A percentile compares a stretch with the other conserved stretches of the same genome.
phyloP scores from a whole-genome alignment of 2,329 filamentous ascomycete genomes.

The Clonostachys chloroleuca region DNA sequence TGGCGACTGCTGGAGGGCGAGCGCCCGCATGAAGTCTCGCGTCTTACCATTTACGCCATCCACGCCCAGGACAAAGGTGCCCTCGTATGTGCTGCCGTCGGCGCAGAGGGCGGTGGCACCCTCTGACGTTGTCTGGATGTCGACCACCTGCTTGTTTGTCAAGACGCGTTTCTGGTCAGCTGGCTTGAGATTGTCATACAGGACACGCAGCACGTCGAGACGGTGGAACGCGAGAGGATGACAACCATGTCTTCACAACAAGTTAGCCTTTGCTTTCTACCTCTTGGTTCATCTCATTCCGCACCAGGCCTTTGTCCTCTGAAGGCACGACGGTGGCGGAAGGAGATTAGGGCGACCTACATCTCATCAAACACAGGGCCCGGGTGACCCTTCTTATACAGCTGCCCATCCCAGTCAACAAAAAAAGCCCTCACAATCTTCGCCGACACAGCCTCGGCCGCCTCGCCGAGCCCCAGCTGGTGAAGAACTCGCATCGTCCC shows the following conservation, averaged over 20 bases:
- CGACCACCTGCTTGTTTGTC: constrained; percentile 1
- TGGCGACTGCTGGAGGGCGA: neutral
- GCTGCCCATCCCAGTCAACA: neutral
- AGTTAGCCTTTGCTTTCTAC: neutral
- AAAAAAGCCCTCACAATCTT: neutral
- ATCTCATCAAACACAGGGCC: constrained; percentile 1
- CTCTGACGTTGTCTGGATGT: neutral
- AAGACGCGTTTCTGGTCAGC: neutral
- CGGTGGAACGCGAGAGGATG: neutral
- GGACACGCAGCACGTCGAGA: neutral
- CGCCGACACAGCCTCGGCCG: constrained; percentile 1
- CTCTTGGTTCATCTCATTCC: neutral
- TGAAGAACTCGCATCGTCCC: constrained; percentile 2
- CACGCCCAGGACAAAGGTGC: constrained; percentile 3
- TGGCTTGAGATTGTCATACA: neutral
- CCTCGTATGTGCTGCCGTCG: constrained; percentile 1
- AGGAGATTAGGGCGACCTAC: neutral
- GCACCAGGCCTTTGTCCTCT: neutral
- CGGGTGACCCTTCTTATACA: constrained; percentile 1
- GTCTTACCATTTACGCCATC: constrained; percentile 4
- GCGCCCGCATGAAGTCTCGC: constrained; percentile 1
- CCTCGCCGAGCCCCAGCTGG: constrained; percentile 2
- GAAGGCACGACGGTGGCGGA: neutral
- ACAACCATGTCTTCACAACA: too few relatives aligned
- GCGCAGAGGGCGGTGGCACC: constrained; percentile 2